Conservation (phyloP, 73 alveolate species). For the Paraurostyla sp. region DNA sequence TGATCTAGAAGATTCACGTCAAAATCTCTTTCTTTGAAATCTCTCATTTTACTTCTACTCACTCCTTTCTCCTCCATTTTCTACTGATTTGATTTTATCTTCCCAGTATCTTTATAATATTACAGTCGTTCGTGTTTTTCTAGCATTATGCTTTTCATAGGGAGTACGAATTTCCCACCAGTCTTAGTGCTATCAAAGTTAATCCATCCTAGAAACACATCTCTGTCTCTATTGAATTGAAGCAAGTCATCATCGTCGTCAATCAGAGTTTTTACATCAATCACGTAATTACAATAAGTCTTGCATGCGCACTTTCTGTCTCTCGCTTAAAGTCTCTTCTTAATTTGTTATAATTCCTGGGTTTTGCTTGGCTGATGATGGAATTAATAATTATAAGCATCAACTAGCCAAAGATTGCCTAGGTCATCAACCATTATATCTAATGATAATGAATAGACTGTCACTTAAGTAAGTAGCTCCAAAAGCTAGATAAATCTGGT, state of each 20-base stretch:
- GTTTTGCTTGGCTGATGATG: neutral
- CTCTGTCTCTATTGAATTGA: constrained; percentile 52
- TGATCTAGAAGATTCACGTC: neutral
- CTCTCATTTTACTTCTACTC: neutral
- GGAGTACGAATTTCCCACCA: neutral
- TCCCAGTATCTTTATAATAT: neutral
- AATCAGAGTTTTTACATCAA: constrained; percentile 23
- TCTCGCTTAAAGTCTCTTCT: constrained; percentile 3
- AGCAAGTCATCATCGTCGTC: constrained; percentile 60
- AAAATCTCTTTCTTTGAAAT: neutral
- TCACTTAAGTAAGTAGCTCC: neutral
- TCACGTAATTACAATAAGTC: constrained; percentile 9
- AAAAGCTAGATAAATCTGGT: neutral
- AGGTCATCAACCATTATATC: constrained; percentile 54
- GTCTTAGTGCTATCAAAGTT: too few relatives aligned
- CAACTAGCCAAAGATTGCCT: constrained; percentile 60
- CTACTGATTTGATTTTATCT: neutral
- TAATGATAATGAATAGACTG: neutral
- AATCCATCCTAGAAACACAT: constrained; percentile 60
- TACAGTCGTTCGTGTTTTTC: constrained; percentile 52
- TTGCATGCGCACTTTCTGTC: constrained; percentile 37
- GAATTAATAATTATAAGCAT: constrained; percentile 38
- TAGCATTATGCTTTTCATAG: constrained; percentile 25
- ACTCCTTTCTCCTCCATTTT: neutral
- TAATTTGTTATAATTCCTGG: neutral